phyloP scores from a whole-genome alignment of 345 rosid species.

The Capsella bursapastoris region DNA sequence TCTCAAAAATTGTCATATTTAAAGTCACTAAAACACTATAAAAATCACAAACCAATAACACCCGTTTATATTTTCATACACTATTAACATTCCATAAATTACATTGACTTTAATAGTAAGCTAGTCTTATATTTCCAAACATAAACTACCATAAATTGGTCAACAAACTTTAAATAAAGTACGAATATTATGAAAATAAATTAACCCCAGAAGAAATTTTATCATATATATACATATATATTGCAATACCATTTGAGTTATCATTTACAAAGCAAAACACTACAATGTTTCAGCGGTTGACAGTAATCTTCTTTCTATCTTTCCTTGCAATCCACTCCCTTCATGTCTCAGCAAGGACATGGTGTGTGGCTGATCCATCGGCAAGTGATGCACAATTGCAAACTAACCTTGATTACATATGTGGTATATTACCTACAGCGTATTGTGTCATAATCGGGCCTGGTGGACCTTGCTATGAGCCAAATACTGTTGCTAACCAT shows the following conservation, averaged over 20 bases:
- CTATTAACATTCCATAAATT: too few relatives aligned
- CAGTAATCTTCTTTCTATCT: background rate
- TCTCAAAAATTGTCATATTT: too few relatives aligned
- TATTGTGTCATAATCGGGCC: background rate
- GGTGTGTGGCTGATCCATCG: background rate
- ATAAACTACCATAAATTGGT: too few relatives aligned
- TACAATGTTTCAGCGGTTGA: background rate
- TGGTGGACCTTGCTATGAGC: background rate
- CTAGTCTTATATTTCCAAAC: too few relatives aligned
- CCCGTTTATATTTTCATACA: too few relatives aligned
- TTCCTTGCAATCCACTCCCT: background rate
- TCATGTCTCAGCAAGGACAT: background rate
- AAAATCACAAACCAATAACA: too few relatives aligned
- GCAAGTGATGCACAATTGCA: background rate
- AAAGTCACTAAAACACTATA: too few relatives aligned
- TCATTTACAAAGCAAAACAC: background rate
- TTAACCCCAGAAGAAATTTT: too few relatives aligned
- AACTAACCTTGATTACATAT: constrained; percentile 4
- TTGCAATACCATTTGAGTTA: background rate
- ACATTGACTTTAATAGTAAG: too few relatives aligned
- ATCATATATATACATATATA: background rate
- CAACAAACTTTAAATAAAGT: too few relatives aligned
- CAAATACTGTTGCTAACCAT: background rate
- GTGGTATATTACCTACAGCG: background rate
- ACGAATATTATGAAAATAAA: too few relatives aligned